These are phyloP conservation scores for Fraxinus angustifolia DNA, from an alignment of 305 asterid species.

Conservation along the genomic window DNA sequence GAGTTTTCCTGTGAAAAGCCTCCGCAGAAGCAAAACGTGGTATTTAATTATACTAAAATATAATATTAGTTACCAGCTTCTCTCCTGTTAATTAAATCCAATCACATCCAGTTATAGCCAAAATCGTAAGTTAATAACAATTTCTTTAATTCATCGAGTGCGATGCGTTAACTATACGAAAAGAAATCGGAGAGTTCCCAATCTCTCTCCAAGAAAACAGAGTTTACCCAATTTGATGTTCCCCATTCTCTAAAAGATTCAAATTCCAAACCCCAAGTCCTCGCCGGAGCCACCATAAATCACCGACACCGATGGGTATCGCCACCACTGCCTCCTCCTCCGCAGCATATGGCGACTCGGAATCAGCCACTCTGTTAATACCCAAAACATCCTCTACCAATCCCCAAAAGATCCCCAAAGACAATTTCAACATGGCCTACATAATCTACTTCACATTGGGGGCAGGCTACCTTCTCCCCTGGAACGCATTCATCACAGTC, in stretches of 20 bases:
- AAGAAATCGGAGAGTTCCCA: background rate
- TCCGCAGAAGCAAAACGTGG: too few species aligned
- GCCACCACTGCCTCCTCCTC: constrained; percentile 25
- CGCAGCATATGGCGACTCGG: constrained; percentile 34
- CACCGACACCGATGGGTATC: constrained; percentile 39
- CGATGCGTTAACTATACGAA: background rate
- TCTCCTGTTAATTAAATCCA: background rate
- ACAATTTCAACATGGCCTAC: constrained; percentile 75
- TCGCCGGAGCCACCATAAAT: background rate
- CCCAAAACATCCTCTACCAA: constrained; percentile 27
- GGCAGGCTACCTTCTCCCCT: constrained; percentile 76
- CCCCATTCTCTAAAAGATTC: background rate
- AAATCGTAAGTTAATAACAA: background rate
- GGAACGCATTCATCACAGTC: constrained; percentile 97
- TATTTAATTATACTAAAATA: too few species aligned
- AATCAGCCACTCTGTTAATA: constrained; percentile 38
- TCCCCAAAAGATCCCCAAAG: constrained; percentile 48
- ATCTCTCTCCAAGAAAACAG: background rate
- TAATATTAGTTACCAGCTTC: background rate
- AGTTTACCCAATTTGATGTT: background rate
- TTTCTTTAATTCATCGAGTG: background rate
- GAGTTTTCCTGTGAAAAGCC: too few species aligned
- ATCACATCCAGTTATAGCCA: background rate
- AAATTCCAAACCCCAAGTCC: background rate
- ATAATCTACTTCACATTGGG: constrained; percentile 80